Evolutionary conservation across 805 yeast species (phyloP), one percentile per base, ranked within the genome.

Genomic region (Metschnikowia amazonensis): DNA sequence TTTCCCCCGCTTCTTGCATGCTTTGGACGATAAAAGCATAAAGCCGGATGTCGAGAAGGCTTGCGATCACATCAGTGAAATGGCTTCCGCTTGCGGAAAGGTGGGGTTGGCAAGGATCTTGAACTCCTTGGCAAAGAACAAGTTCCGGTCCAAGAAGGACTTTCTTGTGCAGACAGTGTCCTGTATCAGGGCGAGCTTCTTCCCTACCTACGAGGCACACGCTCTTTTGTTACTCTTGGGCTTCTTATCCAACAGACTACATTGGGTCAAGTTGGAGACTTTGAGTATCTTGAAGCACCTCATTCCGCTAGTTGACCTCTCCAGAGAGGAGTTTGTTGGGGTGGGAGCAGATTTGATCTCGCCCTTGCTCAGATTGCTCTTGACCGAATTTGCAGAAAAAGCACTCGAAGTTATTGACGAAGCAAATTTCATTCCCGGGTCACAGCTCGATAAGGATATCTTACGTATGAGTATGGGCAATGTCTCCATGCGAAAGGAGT

Each of bases 301-400:
- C 6, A 76, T 95, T 50, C 90, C 96, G 1, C 71, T 79, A 48
- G 82, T 89, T 13, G 90, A 94, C 58, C 69, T 90, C 43, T 81
- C 80, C 36, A 69, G 84, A 30, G 87, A 84, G 16, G 95, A 85
- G 56, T 89, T 89, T 60, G 75, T 79, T 24, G 95, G 96, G 1
- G 84, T 89, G 31, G 99, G 99, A 4, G 98, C 99, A 0, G 99
- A 94, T 60, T 69, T 94, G 43, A 87, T 94, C 5, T 85, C 96
- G 1, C 99, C 99, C 2, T 69, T 95, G 41, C 70, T 94, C 53
- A 74, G 98, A 44, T 70, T 94, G 21, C 63, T 79, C 43, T 74
- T 87, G 52, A 89, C 97, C 0, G 96, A 89, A 32, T 84, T 79
- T 63, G 97, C 96, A 1, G 89, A 86, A 50, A 82, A 82, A 44